Evolutionary conservation across 2,329 filamentous ascomycete species (phyloP), one percentile per base, ranked within the genome.

Genomic region (Eutypella sp.): DNA sequence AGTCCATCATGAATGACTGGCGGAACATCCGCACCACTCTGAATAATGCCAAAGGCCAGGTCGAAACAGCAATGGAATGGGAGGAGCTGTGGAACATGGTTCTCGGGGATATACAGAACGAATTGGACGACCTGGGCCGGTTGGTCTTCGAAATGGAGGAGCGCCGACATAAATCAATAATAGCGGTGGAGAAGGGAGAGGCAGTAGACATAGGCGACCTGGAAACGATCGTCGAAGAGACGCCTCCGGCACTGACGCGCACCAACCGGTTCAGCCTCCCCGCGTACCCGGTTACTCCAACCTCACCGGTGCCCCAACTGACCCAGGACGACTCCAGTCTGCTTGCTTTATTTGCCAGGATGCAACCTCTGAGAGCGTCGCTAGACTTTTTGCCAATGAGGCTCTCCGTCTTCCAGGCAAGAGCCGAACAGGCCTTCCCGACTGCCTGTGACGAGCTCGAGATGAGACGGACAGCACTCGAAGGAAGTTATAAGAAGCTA

Each of bases 51-150:
- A 95, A 95, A 63, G 80, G 80, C 40, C 92, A 97, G 61, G 92
- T 99, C 16, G 93, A 97, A 66, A 83, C 96, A 47, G 93, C 93
- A 40, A 95, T 97, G 90, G 93, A 99, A 62, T 99, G 92, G 92
- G 91, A 96, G 65, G 91, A 97, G 68, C 75, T 99, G 29, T 97
- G 93, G 92, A 89, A 89, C 57, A 89, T 80, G 52, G 92, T 97
- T 3, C 74, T 99, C 3, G 92, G 91, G 38, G 92, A 97, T 63
- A 96, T 97, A 50, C 88, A 91, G 43, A 82, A 85, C 51, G 93
- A 99, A 68, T 84, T 82, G 61, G 87, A 93, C 53, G 84, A 85
- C 38, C 74, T 95, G 15, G 82, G 80, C 58, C 78, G 87, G 33
- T 71, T 96, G 40, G 88, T 97, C 24, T 97, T 97, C 59, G 91